Base-by-base conservation (phyloP, 306 rosid genomes). In the Notholithocarpus densiflorus region DNA sequence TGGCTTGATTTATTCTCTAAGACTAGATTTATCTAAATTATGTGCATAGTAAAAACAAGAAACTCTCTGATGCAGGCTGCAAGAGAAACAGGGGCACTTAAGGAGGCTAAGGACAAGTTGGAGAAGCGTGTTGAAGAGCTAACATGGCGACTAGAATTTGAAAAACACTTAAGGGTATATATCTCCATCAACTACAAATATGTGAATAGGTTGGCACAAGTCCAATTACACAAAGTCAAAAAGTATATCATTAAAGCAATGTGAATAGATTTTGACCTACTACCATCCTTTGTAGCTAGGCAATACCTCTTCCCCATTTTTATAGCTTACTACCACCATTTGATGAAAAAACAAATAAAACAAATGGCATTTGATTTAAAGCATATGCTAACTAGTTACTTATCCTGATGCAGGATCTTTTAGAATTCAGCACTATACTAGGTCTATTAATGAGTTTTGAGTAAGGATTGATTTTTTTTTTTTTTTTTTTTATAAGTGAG, bases 91-190 rank as follows among this genome's bases (percentile, higher is more conserved):
- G 98, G 98, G 9, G 98, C 97, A 60, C 98, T 93, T 65, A 93
- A 89, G 88, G 98, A 91, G 80, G 98, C 98, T 2, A 93, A 93
- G 89, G 98, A 93, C 89, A 93, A 91, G 83, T 81, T 93, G 88
- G 98, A 93, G 87, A 93, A 93, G 86, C 98, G 94, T 4, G 98
- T 93, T 15, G 98, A 93, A 83, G 98, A 93, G 85, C 90, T 93
- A 55, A 82, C 92, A 66, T 93, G 98, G 98, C 82, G 98, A 85
- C 84, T 93, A 56, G 94, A 93, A 51, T 48, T 93, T 76, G 98
- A 93, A 80, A 93, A 93, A 82, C 92, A 91, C 87, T 71, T 87
- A 88, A 85, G 97, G 92, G 97, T 89, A 91, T 9, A 19, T n/a
- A 34, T 62, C 31, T 76, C 40, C 78, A 37, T 57, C 72, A 57